These are phyloP conservation scores for Geum urbanum DNA, from an alignment of 306 rosid species.

Conservation along the genomic window DNA sequence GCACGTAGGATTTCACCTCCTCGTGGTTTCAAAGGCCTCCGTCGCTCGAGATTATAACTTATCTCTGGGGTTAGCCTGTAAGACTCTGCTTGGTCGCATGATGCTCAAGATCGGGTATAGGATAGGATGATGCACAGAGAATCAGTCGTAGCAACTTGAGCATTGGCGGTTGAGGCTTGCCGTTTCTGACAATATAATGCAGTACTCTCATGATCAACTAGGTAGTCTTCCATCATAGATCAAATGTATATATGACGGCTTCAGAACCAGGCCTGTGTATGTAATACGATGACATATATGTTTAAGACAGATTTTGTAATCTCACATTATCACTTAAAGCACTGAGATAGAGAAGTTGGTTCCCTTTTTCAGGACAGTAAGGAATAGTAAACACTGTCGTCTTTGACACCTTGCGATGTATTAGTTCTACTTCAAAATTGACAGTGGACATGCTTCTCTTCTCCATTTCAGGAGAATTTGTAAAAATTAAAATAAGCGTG, in stretches of 20 bases:
- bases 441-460: neutral
- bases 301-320: slow-evolving; percentile 10
- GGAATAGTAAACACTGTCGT: neutral
- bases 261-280: neutral
- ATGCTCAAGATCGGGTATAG: slow-evolving; percentile 21
- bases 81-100: slow-evolving; percentile 1
- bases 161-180: slow-evolving; percentile 16
- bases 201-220: slow-evolving; percentile 13
- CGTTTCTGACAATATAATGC: neutral
- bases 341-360: neutral
- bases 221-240: slow-evolving; percentile 12
- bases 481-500: too few species aligned
- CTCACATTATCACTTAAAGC: neutral
- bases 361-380: neutral
- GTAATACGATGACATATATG: neutral
- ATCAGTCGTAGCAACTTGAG: slow-evolving; percentile 18
- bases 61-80: slow-evolving; percentile 10
- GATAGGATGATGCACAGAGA: slow-evolving; percentile 7
- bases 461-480: too few species aligned
- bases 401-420: neutral
- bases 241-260: slow-evolving; percentile 6
- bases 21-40: slow-evolving; percentile 46
- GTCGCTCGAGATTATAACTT: slow-evolving; percentile 67
- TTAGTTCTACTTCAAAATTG: neutral
- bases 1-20: slow-evolving; percentile 49